Conservation (phyloP, 495 filamentous ascomycete species). For the Aspergillus biplanus region DNA sequence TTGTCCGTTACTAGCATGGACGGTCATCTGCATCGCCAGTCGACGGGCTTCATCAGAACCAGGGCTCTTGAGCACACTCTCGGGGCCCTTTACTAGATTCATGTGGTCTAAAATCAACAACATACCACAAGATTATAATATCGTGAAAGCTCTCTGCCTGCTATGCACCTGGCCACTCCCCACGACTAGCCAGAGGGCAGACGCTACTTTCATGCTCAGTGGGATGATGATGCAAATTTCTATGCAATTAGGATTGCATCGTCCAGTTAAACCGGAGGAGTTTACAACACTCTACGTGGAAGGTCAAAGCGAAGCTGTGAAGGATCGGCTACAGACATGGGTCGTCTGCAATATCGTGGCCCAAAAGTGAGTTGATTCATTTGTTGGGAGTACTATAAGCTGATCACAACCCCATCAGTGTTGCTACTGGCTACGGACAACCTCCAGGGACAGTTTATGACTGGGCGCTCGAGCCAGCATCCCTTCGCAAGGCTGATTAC, state of each 20-base stretch:
- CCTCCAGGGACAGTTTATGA: conserved; percentile 85
- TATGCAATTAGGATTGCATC: conserved; percentile 86
- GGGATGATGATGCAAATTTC: conserved; percentile 95
- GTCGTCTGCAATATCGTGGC: conserved; percentile 90
- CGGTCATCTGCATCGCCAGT: conserved; percentile 81
- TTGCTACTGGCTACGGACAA: conserved; percentile 89
- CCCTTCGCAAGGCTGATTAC: conserved; percentile 65
- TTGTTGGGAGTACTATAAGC: conserved; percentile 20
- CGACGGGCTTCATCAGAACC: conserved; percentile 72
- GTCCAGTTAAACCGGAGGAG: conserved; percentile 87
- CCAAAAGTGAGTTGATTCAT: conserved; percentile 58
- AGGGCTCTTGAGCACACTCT: conserved; percentile 67
- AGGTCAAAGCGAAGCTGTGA: conserved; percentile 79
- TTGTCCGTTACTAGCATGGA: conserved; percentile 82
- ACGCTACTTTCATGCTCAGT: conserved; percentile 87
- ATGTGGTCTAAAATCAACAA: conserved; percentile 82
- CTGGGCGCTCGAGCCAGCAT: conserved; percentile 73
- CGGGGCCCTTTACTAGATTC: conserved; percentile 71
- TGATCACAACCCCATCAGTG: conserved; percentile 44
- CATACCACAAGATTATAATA: conserved; percentile 81
- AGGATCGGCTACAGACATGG: conserved; percentile 88
- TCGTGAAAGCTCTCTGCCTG: conserved; percentile 87
- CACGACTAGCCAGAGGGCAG: conserved; percentile 79
- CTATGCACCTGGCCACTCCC: conserved; percentile 93
- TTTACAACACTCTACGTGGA: conserved; percentile 84